phyloP scores from a whole-genome alignment of 805 yeast genomes.

The Barnettozyma sp. region DNA sequence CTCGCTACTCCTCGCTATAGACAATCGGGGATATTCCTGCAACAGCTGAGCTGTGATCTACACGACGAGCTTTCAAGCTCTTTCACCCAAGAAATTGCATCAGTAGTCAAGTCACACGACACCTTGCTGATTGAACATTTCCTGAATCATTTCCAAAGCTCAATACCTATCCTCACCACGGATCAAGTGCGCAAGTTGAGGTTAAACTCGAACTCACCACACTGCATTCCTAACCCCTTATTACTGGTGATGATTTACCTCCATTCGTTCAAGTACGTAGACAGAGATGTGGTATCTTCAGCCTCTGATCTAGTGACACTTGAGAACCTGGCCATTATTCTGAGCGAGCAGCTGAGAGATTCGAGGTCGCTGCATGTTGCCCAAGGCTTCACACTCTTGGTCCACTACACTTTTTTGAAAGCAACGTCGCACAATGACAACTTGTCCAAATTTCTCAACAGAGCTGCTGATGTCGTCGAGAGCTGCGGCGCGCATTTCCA shows the following conservation, averaged over 20 bases:
- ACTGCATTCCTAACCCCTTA: conserved; percentile 19
- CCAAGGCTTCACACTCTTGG: conserved; percentile 33
- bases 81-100: conserved; percentile 22
- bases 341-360: conserved; percentile 5
- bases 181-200: conserved; percentile 1
- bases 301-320: no score
- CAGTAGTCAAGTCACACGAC: conserved; percentile 21
- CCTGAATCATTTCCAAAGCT: conserved; percentile 24
- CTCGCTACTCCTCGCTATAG: neutral
- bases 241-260: conserved; percentile 24
- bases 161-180: conserved; percentile 22
- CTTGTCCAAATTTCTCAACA: conserved; percentile 21
- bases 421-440: conserved; percentile 9
- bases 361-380: conserved; percentile 17
- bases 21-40: neutral
- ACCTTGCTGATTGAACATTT: conserved; percentile 19
- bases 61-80: conserved; percentile 1
- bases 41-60: conserved; percentile 3
- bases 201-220: neutral
- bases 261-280: conserved; percentile 25
- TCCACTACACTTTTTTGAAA: conserved; percentile 19
- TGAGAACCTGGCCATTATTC: conserved; percentile 22
- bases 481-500: conserved; percentile 2
- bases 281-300: no score
- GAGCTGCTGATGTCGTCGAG: conserved; percentile 21